Evolutionary conservation across 495 filamentous ascomycete genomes (phyloP), one percentile per base, ranked within the genome.

Genomic region (Podospora bellae-mahoneyi): DNA sequence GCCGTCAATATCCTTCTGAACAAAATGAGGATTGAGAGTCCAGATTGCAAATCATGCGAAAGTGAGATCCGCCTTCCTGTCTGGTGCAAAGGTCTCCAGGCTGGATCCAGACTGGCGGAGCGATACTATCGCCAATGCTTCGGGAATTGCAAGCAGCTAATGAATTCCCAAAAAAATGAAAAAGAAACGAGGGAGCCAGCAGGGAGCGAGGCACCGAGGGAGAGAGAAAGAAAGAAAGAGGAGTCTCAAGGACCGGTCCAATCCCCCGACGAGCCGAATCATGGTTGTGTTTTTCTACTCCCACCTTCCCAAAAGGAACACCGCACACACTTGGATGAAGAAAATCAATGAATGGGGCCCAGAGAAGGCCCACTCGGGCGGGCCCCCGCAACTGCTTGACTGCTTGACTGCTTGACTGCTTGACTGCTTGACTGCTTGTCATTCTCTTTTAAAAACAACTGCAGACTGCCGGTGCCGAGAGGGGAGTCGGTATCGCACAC

Each of bases 281-380:
- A 54, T 53, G 30, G 39, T 20, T 54, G 63, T 39, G 63, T 20
- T 23, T n/a, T 58, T 3, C 9, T n/a, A 48, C 54, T 69, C 68
- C 59, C 68, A 69, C 68, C 68, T 69, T 69, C 68, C 68, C 60
- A 60, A 69, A 69, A 7, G 60, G 68, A 60, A 57, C 20, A 66
- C 64, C 19, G n/a, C 44, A 39, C 64, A 20, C 39, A 48, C 15
- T 13, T 48, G 15, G 39, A 13, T 13, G 15, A 10, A 39, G 34
- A 39, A 48, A 48, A 13, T 48, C 13, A 48, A 48, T 48, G 39
- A 48, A 48, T 48, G 39, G 39, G 39, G 9, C 39, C 39, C 39
- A 48, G 39, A 6, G 39, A 3, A 48, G 39, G 2, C 39, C 39
- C 39, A 48, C 39, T 48, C 39, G 39, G 39, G 39, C 39, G 39